phyloP scores from a whole-genome alignment of 257 asterid species.

The Primulina eburnea region DNA sequence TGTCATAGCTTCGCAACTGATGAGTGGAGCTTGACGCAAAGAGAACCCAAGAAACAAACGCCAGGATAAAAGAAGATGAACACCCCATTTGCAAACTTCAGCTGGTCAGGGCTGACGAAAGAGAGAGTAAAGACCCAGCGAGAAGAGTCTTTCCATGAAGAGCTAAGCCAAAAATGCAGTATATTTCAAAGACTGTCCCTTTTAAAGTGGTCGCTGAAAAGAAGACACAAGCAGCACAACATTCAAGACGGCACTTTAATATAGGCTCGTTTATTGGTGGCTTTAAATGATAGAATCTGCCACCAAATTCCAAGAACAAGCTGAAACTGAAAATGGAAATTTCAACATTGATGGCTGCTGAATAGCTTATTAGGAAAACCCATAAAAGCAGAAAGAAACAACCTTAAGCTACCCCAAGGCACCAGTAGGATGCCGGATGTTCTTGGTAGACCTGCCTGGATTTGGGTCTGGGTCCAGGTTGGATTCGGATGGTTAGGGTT shows the following conservation, averaged over 20 bases:
- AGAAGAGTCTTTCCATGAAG: conserved; percentile 5
- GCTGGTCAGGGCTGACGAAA: not conserved
- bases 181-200: not conserved
- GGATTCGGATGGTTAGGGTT: no score
- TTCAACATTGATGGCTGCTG: conserved; percentile 3
- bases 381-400: conserved; percentile 23
- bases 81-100: conserved; percentile 43
- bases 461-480: no score
- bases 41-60: conserved; percentile 45
- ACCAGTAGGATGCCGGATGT: conserved; percentile 27
- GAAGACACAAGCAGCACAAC: not conserved
- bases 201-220: not conserved
- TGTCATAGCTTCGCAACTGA: conserved; percentile 61
- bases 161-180: not conserved
- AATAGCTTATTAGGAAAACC: conserved; percentile 13
- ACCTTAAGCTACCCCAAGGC: conserved; percentile 1
- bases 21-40: conserved; percentile 43
- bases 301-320: not conserved
- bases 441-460: not conserved
- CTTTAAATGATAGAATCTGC: conserved; percentile 13
- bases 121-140: conserved; percentile 13
- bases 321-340: not conserved
- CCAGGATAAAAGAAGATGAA: conserved; percentile 25
- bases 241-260: not conserved
- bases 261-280: not conserved